phyloP scores from a whole-genome alignment of 768 basidiomycete genomes.

The Amanita phalloides region DNA sequence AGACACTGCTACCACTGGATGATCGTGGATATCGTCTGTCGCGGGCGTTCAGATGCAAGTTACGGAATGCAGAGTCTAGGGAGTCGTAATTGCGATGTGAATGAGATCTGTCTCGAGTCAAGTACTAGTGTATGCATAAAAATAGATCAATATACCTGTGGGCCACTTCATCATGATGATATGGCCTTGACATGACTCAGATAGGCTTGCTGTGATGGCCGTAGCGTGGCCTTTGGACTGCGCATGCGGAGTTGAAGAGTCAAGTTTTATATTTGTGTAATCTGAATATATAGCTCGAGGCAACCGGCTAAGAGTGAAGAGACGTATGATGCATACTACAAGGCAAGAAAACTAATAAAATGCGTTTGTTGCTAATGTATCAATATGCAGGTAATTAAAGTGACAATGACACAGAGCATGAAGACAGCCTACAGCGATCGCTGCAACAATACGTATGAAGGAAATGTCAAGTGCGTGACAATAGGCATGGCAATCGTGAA shows the following conservation, averaged over 20 bases:
- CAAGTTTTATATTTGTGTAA: slow-evolving; percentile 4
- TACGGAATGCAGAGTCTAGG: not conserved
- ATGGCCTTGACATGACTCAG: not conserved
- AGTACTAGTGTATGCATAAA: not conserved
- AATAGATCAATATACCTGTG: not conserved
- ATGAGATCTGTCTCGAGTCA: not conserved
- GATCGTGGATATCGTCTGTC: not conserved
- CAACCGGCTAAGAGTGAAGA: not conserved
- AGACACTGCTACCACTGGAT: not conserved
- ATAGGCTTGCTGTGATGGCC: not conserved
- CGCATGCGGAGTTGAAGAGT: not conserved
- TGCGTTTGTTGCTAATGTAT: slow-evolving; percentile 1
- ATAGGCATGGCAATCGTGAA: slow-evolving; percentile 3
- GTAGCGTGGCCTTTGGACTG: not conserved
- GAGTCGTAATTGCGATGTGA: not conserved
- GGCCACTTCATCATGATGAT: not conserved
- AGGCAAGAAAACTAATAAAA: slow-evolving; percentile 1
- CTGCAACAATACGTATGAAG: not conserved
- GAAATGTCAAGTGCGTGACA: not conserved
- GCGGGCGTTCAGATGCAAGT: not conserved
- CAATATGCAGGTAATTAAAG: slow-evolving; percentile 4
- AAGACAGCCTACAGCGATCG: not conserved
- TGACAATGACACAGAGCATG: not conserved
- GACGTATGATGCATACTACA: not conserved
- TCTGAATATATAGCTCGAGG: not conserved